Evolutionary conservation across 2,329 filamentous ascomycete species (phyloP).

Genomic region (Didymella keratinophila): DNA sequence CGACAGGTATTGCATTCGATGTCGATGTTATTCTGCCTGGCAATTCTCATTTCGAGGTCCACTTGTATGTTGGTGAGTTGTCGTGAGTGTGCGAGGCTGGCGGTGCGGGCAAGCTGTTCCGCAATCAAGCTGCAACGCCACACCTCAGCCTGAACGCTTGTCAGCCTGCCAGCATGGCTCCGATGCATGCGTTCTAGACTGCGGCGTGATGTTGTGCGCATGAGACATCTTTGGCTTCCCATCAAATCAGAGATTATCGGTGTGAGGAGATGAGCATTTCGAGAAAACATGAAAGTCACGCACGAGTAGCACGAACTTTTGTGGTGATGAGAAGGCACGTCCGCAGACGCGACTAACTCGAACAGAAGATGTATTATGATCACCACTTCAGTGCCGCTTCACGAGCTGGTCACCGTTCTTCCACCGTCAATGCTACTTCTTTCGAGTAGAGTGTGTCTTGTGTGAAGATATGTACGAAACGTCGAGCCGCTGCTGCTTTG

Average conservation of each 20-base stretch:
- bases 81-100: neutral
- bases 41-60: too few species aligned
- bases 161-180: neutral
- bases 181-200: neutral
- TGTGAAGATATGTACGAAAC: slow-evolving; percentile 16
- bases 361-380: slow-evolving; percentile 7
- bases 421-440: slow-evolving; percentile 1
- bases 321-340: slow-evolving; percentile 15
- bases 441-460: slow-evolving; percentile 10
- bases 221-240: neutral
- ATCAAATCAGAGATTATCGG: neutral
- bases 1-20: neutral
- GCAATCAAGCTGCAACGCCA: neutral
- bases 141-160: neutral
- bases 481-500: neutral
- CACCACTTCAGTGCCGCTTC: slow-evolving; percentile 11
- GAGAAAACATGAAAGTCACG: neutral
- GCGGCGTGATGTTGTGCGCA: neutral
- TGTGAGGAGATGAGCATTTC: neutral
- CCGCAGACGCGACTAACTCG: slow-evolving; percentile 2
- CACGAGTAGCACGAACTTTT: neutral
- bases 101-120: too few species aligned
- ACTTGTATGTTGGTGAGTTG: neutral
- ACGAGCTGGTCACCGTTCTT: slow-evolving; percentile 1
- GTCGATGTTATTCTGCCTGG: neutral